Evolutionary conservation across 176 grass and related monocot genomes (phyloP).

Genomic region (bread wheat (Triticum aestivum)): DNA sequence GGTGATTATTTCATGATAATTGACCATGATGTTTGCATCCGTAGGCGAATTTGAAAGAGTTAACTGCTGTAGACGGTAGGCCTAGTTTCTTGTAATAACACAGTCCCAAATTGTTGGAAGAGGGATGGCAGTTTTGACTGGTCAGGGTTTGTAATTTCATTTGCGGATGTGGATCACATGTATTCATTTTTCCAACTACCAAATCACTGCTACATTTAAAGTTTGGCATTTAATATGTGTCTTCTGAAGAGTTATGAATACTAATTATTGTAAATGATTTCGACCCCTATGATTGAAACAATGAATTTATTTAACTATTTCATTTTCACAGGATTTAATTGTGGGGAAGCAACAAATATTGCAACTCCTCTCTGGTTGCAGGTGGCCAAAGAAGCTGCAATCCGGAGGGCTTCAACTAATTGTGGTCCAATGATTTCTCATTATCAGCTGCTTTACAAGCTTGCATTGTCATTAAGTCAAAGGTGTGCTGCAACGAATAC

Average conservation of each 20-base stretch:
- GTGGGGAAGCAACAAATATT: conserved; percentile 98
- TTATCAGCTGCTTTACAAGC: conserved; percentile 95
- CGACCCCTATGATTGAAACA: conserved; percentile 7
- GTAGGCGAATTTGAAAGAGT: background rate
- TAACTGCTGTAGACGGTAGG: background rate
- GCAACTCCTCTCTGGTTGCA: conserved; percentile 92
- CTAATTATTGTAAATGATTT: conserved; percentile 13
- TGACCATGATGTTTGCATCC: background rate
- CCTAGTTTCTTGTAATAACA: background rate
- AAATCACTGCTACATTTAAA: background rate
- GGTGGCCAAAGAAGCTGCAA: conserved; percentile 98
- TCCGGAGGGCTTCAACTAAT: conserved; percentile 99
- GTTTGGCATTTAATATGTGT: conserved; percentile 3
- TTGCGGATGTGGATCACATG: conserved; percentile 9
- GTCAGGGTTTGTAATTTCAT: background rate
- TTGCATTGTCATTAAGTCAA: conserved; percentile 75
- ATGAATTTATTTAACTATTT: conserved; percentile 37
- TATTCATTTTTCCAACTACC: background rate
- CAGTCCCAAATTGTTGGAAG: background rate
- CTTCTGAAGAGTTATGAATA: background rate
- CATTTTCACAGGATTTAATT: conserved; percentile 79
- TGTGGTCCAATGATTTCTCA: conserved; percentile 97
- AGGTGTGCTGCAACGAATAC: conserved; percentile 55
- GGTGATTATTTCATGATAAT: background rate
- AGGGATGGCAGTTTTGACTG: background rate